Evolutionary conservation across 352 stramenopile genomes (phyloP), one percentile per base, ranked within the genome.

Genomic region (Thalassiosira exigua): DNA sequence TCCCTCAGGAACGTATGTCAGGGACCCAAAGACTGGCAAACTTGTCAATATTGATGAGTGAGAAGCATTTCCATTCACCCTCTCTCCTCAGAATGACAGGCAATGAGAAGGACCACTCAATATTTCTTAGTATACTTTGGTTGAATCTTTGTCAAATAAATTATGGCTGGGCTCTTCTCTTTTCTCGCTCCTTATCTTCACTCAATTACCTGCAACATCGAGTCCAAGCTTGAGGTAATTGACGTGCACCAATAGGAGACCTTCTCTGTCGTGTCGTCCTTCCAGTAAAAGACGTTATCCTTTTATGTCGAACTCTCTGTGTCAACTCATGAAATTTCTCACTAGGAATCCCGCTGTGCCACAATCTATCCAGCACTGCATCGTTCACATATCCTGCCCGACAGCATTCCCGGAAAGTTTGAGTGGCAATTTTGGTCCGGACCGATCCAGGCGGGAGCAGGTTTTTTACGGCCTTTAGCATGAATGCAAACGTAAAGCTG

Each of bases 31-130:
- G 36, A 93, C 88, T 19, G 85, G 88, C 27, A 77, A 91, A 80
- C 82, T 93, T 72, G 44, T 58, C 66, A 93, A 92, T 53, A 91
- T 93, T 53, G 88, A 93, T 75, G 78, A 86, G 58, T 78, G 39
- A n/a, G n/a, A n/a, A n/a, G n/a, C n/a, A n/a, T n/a, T n/a, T n/a
- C n/a, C n/a, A n/a, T n/a, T n/a, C n/a, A n/a, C n/a, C n/a, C n/a
- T n/a, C n/a, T n/a, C n/a, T n/a, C n/a, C n/a, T n/a, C n/a, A n/a
- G n/a, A n/a, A n/a, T n/a, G n/a, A n/a, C n/a, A n/a, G n/a, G n/a
- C n/a, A n/a, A n/a, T n/a, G n/a, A n/a, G n/a, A n/a, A n/a, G n/a
- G n/a, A n/a, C n/a, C n/a, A n/a, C n/a, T n/a, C n/a, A n/a, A n/a
- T n/a, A n/a, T n/a, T n/a, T n/a, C n/a, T n/a, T n/a, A n/a, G n/a